Conservation (phyloP, 1,284 basidiomycete species). For the Stygiomarasmius scandens region DNA sequence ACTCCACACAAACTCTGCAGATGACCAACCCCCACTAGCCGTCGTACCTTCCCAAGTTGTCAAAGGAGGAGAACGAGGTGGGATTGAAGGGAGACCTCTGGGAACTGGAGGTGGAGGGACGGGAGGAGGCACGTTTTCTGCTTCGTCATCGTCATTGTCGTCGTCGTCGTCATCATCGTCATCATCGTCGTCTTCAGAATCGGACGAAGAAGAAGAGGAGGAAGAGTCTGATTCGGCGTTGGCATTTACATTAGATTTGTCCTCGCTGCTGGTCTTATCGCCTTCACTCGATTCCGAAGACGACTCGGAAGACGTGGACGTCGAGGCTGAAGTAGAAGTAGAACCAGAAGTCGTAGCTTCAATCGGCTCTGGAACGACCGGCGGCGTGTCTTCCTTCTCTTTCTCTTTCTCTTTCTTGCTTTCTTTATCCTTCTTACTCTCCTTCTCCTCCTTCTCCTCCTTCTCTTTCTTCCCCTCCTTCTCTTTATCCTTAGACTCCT, state of each 20-base stretch:
- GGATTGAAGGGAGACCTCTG: background rate
- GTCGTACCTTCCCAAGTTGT: background rate
- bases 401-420: constrained; percentile 31
- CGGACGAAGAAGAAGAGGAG: background rate
- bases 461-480: constrained; percentile 46
- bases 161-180: constrained; percentile 1
- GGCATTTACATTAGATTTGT: background rate
- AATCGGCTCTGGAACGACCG: background rate
- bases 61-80: background rate
- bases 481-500: constrained; percentile 49
- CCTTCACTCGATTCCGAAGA: background rate
- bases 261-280: background rate
- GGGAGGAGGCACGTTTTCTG: constrained; percentile 8
- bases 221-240: constrained; percentile 6
- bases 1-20: no score
- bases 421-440: constrained; percentile 37
- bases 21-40: no score
- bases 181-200: constrained; percentile 2
- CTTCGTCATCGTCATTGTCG: constrained; percentile 6
- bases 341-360: background rate
- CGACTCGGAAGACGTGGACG: background rate
- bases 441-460: constrained; percentile 46
- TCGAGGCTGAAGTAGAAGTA: background rate
- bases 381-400: constrained; percentile 21
- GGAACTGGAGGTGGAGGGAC: constrained; percentile 1